Percentiles rank a stretch among this genome's conserved stretches.
These are phyloP conservation scores for Nemania sp. DNA, from an alignment of 2,329 filamentous ascomycete species.

Conservation along the genomic window DNA sequence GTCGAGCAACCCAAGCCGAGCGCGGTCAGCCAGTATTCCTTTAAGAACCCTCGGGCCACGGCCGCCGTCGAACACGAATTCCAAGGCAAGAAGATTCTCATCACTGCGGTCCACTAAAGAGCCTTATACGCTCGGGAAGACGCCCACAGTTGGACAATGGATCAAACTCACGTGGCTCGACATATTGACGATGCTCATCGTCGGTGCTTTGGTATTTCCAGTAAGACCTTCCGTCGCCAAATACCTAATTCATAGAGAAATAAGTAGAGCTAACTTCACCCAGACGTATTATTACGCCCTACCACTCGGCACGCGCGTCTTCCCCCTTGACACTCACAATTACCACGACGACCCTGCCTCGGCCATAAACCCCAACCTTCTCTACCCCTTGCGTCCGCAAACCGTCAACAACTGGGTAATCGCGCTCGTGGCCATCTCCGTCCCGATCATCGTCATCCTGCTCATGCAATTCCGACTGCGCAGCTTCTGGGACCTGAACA, in stretches of 20 bases:
- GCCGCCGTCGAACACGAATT: neutral
- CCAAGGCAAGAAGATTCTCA: conserved; percentile 1
- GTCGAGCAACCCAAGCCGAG: neutral
- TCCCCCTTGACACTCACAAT: conserved; percentile 15
- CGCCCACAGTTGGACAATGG: conserved; percentile 50
- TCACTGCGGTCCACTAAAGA: conserved; percentile 10
- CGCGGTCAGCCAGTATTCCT: conserved; percentile 3
- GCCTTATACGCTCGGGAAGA: conserved; percentile 18
- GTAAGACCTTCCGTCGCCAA: conserved; percentile 28
- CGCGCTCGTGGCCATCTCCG: conserved; percentile 49
- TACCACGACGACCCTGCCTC: conserved; percentile 1
- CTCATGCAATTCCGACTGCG: conserved; percentile 61
- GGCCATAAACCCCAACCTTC: conserved; percentile 9
- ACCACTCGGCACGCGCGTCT: conserved; percentile 17
- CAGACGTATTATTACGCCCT: conserved; percentile 28
- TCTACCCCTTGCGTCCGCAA: conserved; percentile 20
- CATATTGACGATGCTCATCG: conserved; percentile 58
- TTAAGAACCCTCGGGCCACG: neutral
- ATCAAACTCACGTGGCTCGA: conserved; percentile 61
- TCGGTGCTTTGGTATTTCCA: conserved; percentile 49
- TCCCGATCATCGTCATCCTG: conserved; percentile 62
- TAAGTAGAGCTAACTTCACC: conserved; percentile 3
- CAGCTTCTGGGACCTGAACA: conserved; percentile 63
- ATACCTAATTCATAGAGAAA: neutral
- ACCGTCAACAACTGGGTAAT: conserved; percentile 23